Conservation (phyloP, 352 stramenopile species). For the Phytophthora chlamydospora region DNA sequence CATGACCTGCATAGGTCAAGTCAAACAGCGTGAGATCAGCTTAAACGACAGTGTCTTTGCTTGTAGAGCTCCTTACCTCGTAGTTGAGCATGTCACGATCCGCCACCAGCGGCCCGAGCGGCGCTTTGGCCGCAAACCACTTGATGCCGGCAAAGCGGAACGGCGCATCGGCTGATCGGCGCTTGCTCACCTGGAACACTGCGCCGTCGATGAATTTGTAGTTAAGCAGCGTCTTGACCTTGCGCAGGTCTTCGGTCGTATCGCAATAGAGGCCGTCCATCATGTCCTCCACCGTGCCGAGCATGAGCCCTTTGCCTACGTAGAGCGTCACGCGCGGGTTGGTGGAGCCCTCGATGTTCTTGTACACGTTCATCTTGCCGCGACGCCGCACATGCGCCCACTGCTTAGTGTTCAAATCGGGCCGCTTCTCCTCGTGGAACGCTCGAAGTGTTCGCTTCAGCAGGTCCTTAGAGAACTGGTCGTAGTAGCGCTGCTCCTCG, state of each 20-base stretch:
- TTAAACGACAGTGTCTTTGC: background rate
- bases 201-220: conserved; percentile 43
- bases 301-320: conserved; percentile 37
- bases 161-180: conserved; percentile 27
- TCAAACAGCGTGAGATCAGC: background rate
- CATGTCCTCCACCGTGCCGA: conserved; percentile 43
- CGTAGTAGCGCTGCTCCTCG: conserved; percentile 40
- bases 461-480: conserved; percentile 29
- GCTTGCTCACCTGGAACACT: conserved; percentile 39
- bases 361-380: conserved; percentile 41
- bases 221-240: conserved; percentile 40
- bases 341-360: conserved; percentile 34
- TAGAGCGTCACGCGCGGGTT: conserved; percentile 38
- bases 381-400: conserved; percentile 36
- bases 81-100: conserved; percentile 50
- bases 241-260: conserved; percentile 38
- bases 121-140: conserved; percentile 43
- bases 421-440: conserved; percentile 26
- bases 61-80: conserved; percentile 15
- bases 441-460: conserved; percentile 38
- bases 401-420: conserved; percentile 21
- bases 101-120: conserved; percentile 25
- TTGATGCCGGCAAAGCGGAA: conserved; percentile 47
- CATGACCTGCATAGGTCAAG: conserved; percentile 22
- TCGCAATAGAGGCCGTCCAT: conserved; percentile 54